phyloP scores from a whole-genome alignment of 2,329 filamentous ascomycete genomes.

The Alternaria brassicicola region DNA sequence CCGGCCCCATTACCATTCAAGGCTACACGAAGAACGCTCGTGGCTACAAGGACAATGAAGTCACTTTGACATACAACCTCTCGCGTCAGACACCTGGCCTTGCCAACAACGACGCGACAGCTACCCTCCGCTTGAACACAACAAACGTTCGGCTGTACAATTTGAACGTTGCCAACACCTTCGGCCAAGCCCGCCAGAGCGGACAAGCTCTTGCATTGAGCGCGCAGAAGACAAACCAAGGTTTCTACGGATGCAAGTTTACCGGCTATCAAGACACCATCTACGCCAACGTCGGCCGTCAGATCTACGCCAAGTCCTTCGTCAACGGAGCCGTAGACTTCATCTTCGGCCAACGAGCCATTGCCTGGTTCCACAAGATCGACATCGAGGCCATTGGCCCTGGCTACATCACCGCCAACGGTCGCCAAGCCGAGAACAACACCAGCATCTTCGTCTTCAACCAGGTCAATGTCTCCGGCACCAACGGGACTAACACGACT shows the following conservation, averaged over 20 bases:
- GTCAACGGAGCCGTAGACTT: conserved; percentile 65
- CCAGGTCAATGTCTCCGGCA: conserved; percentile 53
- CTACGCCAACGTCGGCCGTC: conserved; percentile 51
- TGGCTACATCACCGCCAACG: conserved; percentile 32
- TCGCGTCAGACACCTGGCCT: conserved; percentile 39
- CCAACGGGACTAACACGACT: conserved; percentile 40
- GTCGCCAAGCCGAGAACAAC: conserved; percentile 22
- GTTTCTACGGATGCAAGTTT: conserved; percentile 61
- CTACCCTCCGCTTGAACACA: conserved; percentile 53
- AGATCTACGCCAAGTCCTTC: conserved; percentile 61
- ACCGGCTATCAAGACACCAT: conserved; percentile 62
- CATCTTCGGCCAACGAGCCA: conserved; percentile 57
- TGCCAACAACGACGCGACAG: conserved; percentile 58
- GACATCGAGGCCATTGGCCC: conserved; percentile 24
- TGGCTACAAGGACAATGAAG: conserved; percentile 60
- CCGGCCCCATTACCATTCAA: conserved; percentile 59
- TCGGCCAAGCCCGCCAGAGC: conserved; percentile 17
- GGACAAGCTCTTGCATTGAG: conserved; percentile 58
- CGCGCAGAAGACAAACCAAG: conserved; percentile 56
- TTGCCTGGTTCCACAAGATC: conserved; percentile 55
- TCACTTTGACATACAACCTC: conserved; percentile 56
- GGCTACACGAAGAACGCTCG: conserved; percentile 62
- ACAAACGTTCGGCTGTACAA: conserved; percentile 64
- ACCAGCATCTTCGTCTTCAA: conserved; percentile 60
- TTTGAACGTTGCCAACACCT: conserved; percentile 59